Evolutionary conservation across 192 early-diverging fungal genomes (phyloP).

Genomic region (Coemansia furcata): DNA sequence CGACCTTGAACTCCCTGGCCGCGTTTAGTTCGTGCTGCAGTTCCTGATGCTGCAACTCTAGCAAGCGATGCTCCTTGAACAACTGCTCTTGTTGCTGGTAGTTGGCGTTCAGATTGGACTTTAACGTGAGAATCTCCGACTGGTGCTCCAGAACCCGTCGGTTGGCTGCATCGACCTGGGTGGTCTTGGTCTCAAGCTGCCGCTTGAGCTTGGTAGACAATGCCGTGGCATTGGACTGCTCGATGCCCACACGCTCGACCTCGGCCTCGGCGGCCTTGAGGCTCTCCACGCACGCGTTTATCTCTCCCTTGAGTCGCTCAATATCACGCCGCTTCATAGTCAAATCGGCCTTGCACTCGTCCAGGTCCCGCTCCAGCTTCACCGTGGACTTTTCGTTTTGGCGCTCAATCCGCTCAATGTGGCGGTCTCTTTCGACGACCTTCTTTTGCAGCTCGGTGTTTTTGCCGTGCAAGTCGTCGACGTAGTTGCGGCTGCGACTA

Average conservation of each 20-base stretch:
- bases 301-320: conserved; percentile 29
- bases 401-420: conserved; percentile 25
- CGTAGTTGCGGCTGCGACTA: conserved; percentile 8
- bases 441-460: conserved; percentile 34
- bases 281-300: conserved; percentile 19
- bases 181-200: conserved; percentile 33
- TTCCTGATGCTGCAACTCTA: conserved; percentile 30
- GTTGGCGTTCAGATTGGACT: conserved; percentile 17
- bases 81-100: conserved; percentile 31
- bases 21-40: conserved; percentile 31
- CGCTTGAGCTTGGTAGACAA: conserved; percentile 28
- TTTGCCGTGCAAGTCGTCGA: conserved; percentile 23
- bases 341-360: conserved; percentile 42
- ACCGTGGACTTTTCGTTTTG: conserved; percentile 31
- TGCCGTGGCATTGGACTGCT: conserved; percentile 29
- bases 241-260: conserved; percentile 29
- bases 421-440: conserved; percentile 22
- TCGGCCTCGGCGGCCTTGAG: conserved; percentile 33
- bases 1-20: conserved; percentile 25
- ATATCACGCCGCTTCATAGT: conserved; percentile 49
- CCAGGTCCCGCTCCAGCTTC: conserved; percentile 30
- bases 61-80: conserved; percentile 20
- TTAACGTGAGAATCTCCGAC: conserved; percentile 31
- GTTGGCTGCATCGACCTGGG: conserved; percentile 18
- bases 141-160: conserved; percentile 21